Percentiles rank a stretch among this genome's conserved stretches.
These are phyloP conservation scores for Vitis hybrid DNA, from an alignment of 177 flowering plant genomes.

Conservation along the genomic window DNA sequence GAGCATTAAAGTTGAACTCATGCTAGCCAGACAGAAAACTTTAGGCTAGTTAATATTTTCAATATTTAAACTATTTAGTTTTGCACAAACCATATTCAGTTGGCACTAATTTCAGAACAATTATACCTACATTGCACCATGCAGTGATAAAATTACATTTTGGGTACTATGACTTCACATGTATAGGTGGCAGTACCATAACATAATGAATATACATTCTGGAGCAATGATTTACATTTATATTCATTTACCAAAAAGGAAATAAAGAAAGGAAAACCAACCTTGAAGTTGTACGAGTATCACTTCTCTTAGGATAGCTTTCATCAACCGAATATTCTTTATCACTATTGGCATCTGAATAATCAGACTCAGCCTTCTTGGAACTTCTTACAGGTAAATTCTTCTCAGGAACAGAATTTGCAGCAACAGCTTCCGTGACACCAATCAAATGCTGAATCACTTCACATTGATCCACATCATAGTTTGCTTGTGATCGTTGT, in stretches of 20 bases:
- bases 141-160: too few species aligned
- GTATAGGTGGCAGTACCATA: too few species aligned
- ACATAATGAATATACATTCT: too few species aligned
- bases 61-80: too few species aligned
- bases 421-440: slow-evolving; percentile 65
- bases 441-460: slow-evolving; percentile 80
- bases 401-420: slow-evolving; percentile 45
- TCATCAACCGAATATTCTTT: slow-evolving; percentile 34
- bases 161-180: too few species aligned
- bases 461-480: slow-evolving; percentile 79
- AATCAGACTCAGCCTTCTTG: slow-evolving; percentile 40
- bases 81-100: too few species aligned
- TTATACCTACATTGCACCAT: too few species aligned
- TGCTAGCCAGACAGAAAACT: too few species aligned
- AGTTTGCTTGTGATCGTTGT: slow-evolving; percentile 70
- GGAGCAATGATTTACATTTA: not conserved
- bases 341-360: slow-evolving; percentile 35
- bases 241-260: not conserved
- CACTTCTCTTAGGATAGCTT: slow-evolving; percentile 33
- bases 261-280: slow-evolving; percentile 24
- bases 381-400: slow-evolving; percentile 38
- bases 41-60: too few species aligned
- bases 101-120: too few species aligned
- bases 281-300: slow-evolving; percentile 50
- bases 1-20: too few species aligned